Conservation (phyloP, 371 early-diverging fungal genomes). For the Rhizopus arrhizus region DNA sequence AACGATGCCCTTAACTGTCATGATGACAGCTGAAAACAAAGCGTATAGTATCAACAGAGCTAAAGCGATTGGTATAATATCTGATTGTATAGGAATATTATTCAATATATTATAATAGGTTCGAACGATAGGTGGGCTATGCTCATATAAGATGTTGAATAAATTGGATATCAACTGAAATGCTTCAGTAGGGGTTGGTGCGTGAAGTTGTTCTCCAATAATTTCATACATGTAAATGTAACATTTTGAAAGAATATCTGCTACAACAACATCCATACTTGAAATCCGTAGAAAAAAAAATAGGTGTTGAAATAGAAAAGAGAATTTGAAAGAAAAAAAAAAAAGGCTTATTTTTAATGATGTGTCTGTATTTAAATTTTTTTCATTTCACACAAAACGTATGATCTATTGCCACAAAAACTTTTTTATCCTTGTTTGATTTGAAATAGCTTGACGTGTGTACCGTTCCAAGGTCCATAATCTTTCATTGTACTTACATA, state of each 20-base stretch:
- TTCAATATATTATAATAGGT: constrained; percentile 27
- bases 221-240: constrained; percentile 36
- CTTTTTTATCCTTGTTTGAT: constrained; percentile 38
- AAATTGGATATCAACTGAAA: constrained; percentile 16
- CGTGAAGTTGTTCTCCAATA: constrained; percentile 23
- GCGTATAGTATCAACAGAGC: constrained; percentile 39
- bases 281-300: background rate
- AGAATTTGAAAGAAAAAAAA: constrained; percentile 5
- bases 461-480: constrained; percentile 68
- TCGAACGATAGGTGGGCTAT: constrained; percentile 32
- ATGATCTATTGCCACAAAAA: background rate
- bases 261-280: constrained; percentile 26
- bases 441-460: constrained; percentile 61
- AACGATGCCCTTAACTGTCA: constrained; percentile 28
- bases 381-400: background rate
- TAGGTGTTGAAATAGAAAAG: background rate
- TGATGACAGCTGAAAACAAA: constrained; percentile 32
- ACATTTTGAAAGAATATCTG: constrained; percentile 34
- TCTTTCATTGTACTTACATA: constrained; percentile 57
- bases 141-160: constrained; percentile 8
- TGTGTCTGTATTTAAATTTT: background rate
- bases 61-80: constrained; percentile 35
- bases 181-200: constrained; percentile 32
- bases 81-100: constrained; percentile 37
- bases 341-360: constrained; percentile 1